Conservation (phyloP, 495 filamentous ascomycete genomes). For the Astrothelium macrocarpum region DNA sequence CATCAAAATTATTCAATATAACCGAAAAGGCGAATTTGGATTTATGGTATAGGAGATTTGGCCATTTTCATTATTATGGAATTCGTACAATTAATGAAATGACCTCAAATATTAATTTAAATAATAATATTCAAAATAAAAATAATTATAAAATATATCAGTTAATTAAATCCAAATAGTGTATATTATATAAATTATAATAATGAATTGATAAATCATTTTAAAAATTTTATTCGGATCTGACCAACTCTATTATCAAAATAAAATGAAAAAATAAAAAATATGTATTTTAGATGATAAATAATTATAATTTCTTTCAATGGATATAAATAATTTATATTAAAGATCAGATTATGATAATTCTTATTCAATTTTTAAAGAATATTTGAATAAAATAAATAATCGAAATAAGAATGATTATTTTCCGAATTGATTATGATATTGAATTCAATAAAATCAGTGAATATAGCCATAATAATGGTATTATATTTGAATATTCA, state of each 20-base stretch:
- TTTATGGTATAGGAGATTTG: not conserved
- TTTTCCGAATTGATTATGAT: not conserved
- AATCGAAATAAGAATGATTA: not conserved
- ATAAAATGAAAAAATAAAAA: not conserved
- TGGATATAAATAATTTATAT: not conserved
- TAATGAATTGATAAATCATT: not conserved
- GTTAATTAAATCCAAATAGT: not conserved
- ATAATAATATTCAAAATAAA: not conserved
- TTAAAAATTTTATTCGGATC: not conserved
- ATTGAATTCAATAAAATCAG: not conserved
- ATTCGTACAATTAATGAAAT: not conserved
- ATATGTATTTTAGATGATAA: not conserved
- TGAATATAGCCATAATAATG: not conserved
- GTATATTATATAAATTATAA: not conserved
- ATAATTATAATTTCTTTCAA: not conserved
- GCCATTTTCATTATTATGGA: not conserved
- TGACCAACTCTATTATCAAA: not conserved
- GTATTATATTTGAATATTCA: not conserved
- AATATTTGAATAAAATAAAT: not conserved
- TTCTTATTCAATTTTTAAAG: not conserved
- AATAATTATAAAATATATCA: not conserved
- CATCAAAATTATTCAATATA: too few species aligned
- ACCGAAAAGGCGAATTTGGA: not conserved
- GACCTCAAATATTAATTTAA: not conserved
- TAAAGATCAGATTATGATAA: not conserved